These are phyloP conservation scores for Amaranthus cruentus DNA, from an alignment of 148 eudicot species.

Conservation along the genomic window DNA sequence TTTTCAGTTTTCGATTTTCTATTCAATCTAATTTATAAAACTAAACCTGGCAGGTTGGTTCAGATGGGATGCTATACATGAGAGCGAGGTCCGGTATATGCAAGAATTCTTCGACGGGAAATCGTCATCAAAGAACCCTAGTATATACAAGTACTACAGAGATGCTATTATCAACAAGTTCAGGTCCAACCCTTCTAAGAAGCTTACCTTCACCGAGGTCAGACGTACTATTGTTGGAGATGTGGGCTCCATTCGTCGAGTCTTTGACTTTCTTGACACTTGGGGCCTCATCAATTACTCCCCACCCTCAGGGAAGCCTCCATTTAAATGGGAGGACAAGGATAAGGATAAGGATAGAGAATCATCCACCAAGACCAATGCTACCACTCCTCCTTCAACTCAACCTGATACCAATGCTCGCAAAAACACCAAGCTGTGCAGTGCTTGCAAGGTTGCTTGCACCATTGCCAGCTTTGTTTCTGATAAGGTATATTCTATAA, in stretches of 20 bases:
- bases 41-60: constrained; percentile 58
- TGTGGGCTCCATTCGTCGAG: constrained; percentile 72
- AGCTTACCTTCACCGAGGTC: constrained; percentile 75
- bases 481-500: constrained; percentile 48
- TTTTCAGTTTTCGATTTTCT: not conserved
- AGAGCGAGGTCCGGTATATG: constrained; percentile 59
- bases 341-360: constrained; percentile 34
- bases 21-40: not conserved
- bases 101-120: constrained; percentile 83
- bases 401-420: constrained; percentile 17
- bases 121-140: constrained; percentile 68
- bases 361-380: constrained; percentile 14
- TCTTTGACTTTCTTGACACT: constrained; percentile 82
- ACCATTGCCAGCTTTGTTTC: constrained; percentile 83
- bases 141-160: constrained; percentile 70
- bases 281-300: constrained; percentile 92
- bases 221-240: constrained; percentile 74
- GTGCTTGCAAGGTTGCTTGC: constrained; percentile 65
- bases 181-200: constrained; percentile 50
- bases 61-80: constrained; percentile 60
- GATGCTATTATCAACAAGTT: constrained; percentile 56
- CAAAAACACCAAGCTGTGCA: constrained; percentile 52
- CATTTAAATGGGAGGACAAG: constrained; percentile 62
- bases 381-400: constrained; percentile 10
- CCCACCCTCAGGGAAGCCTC: constrained; percentile 38